Conservation (phyloP, 2,329 filamentous ascomycete species). For the Lasiodiplodia hormozganensis region DNA sequence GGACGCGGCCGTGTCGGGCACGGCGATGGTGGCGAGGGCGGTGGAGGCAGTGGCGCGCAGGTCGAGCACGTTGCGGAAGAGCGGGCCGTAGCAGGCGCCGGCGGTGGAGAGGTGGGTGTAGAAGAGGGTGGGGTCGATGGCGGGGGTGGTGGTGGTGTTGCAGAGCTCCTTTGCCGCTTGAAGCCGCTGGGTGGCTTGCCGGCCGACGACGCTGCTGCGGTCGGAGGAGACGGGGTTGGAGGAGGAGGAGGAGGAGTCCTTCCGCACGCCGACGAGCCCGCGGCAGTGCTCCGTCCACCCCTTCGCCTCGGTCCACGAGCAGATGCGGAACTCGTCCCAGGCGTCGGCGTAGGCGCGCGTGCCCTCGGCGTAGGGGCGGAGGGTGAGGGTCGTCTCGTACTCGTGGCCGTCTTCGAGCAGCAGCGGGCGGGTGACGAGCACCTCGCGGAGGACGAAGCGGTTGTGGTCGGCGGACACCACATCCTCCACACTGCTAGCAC, state of each 20-base stretch:
- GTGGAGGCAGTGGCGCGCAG: not conserved
- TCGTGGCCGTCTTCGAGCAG: conserved; percentile 23
- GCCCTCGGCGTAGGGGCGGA: conserved; percentile 21
- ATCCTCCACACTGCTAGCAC: not conserved
- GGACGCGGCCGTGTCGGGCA: conserved; percentile 16
- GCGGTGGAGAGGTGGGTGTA: conserved; percentile 6
- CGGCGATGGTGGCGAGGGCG: not conserved
- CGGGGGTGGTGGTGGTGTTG: not conserved
- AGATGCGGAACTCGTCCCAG: conserved; percentile 30
- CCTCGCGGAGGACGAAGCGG: conserved; percentile 20
- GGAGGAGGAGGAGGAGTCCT: not conserved
- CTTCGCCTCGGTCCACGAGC: conserved; percentile 12
- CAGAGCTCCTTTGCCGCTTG: not conserved
- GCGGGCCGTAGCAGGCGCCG: conserved; percentile 26
- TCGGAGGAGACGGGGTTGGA: conserved; percentile 1
- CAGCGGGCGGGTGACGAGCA: conserved; percentile 9
- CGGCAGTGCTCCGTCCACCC: conserved; percentile 29
- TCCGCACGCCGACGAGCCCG: conserved; percentile 25
- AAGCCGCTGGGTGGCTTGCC: not conserved
- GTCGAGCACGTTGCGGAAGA: conserved; percentile 21
- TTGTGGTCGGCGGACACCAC: conserved; percentile 4
- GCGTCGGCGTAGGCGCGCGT: conserved; percentile 15
- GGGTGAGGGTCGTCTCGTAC: conserved; percentile 2
- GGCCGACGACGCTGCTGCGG: not conserved
- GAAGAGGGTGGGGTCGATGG: conserved; percentile 1